A percentile compares a stretch with the other conserved stretches of the same genome.
These are phyloP conservation scores for Pleurostoma richardsiae DNA, from an alignment of 2,329 filamentous ascomycete species.

Conservation along the genomic window DNA sequence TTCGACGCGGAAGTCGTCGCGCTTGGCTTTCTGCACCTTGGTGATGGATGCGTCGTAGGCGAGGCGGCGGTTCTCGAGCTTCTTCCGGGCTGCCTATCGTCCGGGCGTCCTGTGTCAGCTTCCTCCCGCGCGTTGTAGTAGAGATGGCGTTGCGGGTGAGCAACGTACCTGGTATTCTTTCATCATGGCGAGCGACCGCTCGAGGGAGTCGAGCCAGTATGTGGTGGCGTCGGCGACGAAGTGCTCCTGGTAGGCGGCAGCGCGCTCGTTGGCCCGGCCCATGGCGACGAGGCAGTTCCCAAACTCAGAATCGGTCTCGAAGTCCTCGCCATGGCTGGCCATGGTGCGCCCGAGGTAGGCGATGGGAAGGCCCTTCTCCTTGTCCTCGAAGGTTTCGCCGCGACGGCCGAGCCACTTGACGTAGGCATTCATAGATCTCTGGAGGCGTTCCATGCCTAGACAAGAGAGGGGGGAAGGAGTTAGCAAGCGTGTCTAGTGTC, in stretches of 20 bases:
- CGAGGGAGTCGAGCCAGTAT: constrained; percentile 87
- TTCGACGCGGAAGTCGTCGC: constrained; percentile 87
- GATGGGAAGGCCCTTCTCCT: constrained; percentile 78
- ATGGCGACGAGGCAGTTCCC: constrained; percentile 78
- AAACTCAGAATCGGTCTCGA: constrained; percentile 85
- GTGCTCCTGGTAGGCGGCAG: constrained; percentile 79
- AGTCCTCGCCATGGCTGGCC: constrained; percentile 87
- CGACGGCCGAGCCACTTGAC: constrained; percentile 84
- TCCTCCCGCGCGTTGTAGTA: neutral
- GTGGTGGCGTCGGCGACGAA: constrained; percentile 74
- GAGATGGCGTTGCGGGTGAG: constrained; percentile 1
- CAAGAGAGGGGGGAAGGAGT: neutral
- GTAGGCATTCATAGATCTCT: constrained; percentile 79
- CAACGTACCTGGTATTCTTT: constrained; percentile 85
- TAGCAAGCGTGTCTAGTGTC: neutral
- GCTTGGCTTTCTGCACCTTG: constrained; percentile 91
- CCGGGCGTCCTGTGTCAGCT: constrained; percentile 10
- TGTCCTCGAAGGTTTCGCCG: constrained; percentile 73
- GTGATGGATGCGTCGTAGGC: constrained; percentile 85
- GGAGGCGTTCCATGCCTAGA: constrained; percentile 82
- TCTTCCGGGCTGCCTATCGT: constrained; percentile 72
- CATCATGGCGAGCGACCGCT: constrained; percentile 87
- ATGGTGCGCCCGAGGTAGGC: constrained; percentile 79
- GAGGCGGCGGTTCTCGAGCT: constrained; percentile 83
- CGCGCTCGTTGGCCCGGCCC: constrained; percentile 81